phyloP scores from a whole-genome alignment of 116 monocot species.

The Dioscorea cayenensis region DNA sequence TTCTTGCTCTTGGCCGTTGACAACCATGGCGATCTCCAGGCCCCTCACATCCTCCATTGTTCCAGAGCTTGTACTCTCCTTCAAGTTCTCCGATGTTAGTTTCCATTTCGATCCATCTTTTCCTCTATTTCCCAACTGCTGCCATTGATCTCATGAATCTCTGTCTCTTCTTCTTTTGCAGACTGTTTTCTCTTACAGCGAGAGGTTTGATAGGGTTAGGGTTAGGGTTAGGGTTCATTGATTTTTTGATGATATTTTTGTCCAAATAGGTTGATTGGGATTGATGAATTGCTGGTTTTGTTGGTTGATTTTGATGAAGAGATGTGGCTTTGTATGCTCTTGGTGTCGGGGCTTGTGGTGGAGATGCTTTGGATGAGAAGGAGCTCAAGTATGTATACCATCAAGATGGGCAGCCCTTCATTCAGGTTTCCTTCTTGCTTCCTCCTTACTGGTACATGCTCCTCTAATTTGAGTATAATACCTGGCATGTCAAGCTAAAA shows the following conservation, averaged over 20 bases:
- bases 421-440: slow-evolving; percentile 39
- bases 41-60: slow-evolving; percentile 17
- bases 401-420: slow-evolving; percentile 50
- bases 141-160: not conserved
- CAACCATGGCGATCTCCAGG: not conserved
- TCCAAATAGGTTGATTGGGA: no score
- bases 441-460: no score
- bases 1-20: no score
- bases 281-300: no score
- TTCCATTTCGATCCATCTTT: not conserved
- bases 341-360: slow-evolving; percentile 70
- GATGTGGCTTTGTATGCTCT: slow-evolving; percentile 42
- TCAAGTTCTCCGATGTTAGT: slow-evolving; percentile 69
- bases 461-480: no score
- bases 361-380: slow-evolving; percentile 65
- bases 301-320: no score
- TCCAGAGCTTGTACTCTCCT: slow-evolving; percentile 53
- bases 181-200: slow-evolving; percentile 47
- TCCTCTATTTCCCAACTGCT: not conserved
- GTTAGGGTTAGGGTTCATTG: no score
- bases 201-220: slow-evolving; percentile 33
- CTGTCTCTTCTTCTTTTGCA: slow-evolving; percentile 13
- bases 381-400: slow-evolving; percentile 86
- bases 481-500: no score
- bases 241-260: no score